These are phyloP conservation scores for Cutaneotrichosporon dermatis DNA, from an alignment of 1,284 basidiomycete species.

Conservation along the genomic window DNA sequence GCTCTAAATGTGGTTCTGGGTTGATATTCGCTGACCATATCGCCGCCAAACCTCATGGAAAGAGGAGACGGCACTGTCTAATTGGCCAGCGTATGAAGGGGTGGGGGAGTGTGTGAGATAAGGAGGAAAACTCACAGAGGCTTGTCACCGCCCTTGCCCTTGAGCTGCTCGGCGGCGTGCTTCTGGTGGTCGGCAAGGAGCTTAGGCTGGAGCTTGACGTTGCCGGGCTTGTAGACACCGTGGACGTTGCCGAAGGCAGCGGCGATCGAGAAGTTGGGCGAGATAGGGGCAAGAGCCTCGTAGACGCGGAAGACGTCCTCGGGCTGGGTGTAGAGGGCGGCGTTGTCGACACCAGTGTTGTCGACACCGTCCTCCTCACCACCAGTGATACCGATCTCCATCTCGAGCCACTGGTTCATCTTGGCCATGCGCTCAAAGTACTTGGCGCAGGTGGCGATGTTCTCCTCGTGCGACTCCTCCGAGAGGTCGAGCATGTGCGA, in stretches of 20 bases:
- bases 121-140: conserved; percentile 62
- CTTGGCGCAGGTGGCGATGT: conserved; percentile 88
- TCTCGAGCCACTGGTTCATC: conserved; percentile 95
- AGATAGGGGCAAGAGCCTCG: conserved; percentile 73
- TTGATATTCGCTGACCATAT: conserved; percentile 46
- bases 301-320: conserved; percentile 94
- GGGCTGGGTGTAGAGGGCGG: conserved; percentile 92
- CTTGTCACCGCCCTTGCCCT: conserved; percentile 52
- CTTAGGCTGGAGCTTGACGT: conserved; percentile 87
- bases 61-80: conserved; percentile 46
- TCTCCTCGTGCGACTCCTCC: conserved; percentile 95
- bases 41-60: conserved; percentile 40
- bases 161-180: conserved; percentile 68
- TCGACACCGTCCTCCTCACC: conserved; percentile 99
- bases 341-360: conserved; percentile 92
- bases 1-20: conserved; percentile 42
- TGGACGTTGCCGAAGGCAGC: conserved; percentile 92
- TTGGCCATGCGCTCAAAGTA: conserved; percentile 96
- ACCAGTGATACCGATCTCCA: conserved; percentile 99
- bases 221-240: conserved; percentile 92
- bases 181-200: conserved; percentile 89
- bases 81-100: conserved; percentile 35
- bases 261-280: conserved; percentile 93
- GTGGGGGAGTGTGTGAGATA: background rate
- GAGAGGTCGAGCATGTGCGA: conserved; percentile 99